These are phyloP conservation scores for Hypoxylon subgilvum DNA, from an alignment of 495 filamentous ascomycete genomes.

Conservation along the genomic window DNA sequence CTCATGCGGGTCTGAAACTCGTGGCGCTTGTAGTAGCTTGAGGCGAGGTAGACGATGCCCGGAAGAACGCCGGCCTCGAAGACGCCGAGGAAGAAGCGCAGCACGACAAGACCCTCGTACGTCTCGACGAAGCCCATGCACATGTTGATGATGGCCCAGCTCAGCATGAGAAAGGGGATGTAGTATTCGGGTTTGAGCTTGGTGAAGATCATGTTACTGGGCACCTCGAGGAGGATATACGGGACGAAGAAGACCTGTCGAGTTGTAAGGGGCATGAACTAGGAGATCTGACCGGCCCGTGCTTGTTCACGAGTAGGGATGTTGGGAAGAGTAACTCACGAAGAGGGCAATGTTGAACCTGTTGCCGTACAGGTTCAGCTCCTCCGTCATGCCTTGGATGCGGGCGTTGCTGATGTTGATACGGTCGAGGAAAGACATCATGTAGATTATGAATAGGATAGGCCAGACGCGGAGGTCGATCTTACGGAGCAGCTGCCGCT, in stretches of 20 bases:
- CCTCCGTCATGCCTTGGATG: conserved; percentile 64
- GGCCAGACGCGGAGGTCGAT: conserved; percentile 49
- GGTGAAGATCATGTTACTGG: conserved; percentile 62
- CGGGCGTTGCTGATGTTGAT: conserved; percentile 70
- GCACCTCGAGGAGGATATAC: conserved; percentile 68
- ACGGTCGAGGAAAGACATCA: conserved; percentile 56
- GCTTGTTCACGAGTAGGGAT: background rate
- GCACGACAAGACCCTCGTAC: conserved; percentile 59
- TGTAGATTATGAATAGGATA: conserved; percentile 50
- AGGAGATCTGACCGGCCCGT: background rate
- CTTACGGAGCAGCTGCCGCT: conserved; percentile 43
- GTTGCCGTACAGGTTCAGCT: conserved; percentile 62
- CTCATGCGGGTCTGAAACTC: conserved; percentile 66
- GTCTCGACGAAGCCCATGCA: conserved; percentile 57
- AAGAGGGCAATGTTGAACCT: conserved; percentile 67
- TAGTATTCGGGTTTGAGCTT: conserved; percentile 59
- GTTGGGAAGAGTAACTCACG: conserved; percentile 38
- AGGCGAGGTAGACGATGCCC: conserved; percentile 61
- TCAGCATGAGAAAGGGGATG: conserved; percentile 59
- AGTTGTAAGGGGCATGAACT: background rate
- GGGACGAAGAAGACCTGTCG: conserved; percentile 64
- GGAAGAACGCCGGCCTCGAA: conserved; percentile 67
- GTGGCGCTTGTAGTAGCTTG: conserved; percentile 67
- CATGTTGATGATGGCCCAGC: conserved; percentile 63
- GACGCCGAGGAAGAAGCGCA: conserved; percentile 63